Percentiles rank a stretch among this genome's conserved stretches.
phyloP scores from a whole-genome alignment of 2,329 filamentous ascomycete species.

The Talaromyces sp. region DNA sequence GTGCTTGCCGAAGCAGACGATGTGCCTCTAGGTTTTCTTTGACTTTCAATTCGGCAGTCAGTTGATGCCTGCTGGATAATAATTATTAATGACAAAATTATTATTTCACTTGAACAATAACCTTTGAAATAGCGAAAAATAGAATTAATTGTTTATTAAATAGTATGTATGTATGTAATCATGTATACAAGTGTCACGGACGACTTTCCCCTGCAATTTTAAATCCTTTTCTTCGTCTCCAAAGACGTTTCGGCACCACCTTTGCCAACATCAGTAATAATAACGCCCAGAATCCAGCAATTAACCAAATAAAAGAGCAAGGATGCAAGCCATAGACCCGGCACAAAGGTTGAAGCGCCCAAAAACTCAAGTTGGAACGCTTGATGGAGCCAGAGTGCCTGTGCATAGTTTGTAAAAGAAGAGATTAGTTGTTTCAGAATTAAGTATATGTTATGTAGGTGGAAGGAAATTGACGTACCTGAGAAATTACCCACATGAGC shows the following conservation, averaged over 20 bases:
- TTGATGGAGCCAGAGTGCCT: slow-evolving; percentile 68
- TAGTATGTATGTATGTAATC: not conserved
- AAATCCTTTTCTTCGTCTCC: slow-evolving; percentile 4
- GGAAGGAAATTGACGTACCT: slow-evolving; percentile 41
- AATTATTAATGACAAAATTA: not conserved
- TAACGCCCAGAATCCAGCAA: slow-evolving; percentile 77
- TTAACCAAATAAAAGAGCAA: slow-evolving; percentile 81
- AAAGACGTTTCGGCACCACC: not conserved
- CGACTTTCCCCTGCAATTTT: not conserved
- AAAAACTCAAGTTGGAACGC: slow-evolving; percentile 74
- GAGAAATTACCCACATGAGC: slow-evolving; percentile 68
- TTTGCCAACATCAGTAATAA: slow-evolving; percentile 62
- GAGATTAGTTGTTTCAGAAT: not conserved
- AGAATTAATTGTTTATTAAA: not conserved
- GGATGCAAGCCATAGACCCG: slow-evolving; percentile 73
- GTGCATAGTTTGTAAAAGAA: not conserved
- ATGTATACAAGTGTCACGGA: not conserved
- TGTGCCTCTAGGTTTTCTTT: not conserved
- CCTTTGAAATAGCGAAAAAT: not conserved
- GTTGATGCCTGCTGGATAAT: not conserved
- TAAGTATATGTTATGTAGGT: not conserved
- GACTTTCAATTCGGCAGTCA: not conserved
- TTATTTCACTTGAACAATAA: not conserved
- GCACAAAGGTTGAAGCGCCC: slow-evolving; percentile 76
- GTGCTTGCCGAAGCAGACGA: too few species aligned